Evolutionary conservation across 805 yeast species (phyloP).

Genomic region (Cyberlindnera misumaiensis): DNA sequence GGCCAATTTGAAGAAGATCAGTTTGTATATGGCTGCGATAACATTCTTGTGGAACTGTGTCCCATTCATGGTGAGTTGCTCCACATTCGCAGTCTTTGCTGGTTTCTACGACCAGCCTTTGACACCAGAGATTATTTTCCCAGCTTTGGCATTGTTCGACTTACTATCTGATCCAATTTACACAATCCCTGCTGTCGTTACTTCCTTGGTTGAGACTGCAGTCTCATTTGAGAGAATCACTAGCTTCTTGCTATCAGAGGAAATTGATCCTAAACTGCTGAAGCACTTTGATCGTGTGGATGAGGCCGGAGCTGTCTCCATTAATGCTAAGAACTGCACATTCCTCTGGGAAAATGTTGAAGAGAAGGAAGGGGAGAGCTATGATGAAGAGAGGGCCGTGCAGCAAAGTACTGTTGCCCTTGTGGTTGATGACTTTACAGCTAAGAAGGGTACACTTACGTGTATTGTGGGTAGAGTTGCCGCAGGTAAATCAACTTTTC

Average conservation of each 20-base stretch:
- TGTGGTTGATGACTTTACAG: slow-evolving; percentile 38
- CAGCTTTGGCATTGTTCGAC: slow-evolving; percentile 56
- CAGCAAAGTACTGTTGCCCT: slow-evolving; percentile 45
- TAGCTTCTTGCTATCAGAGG: slow-evolving; percentile 41
- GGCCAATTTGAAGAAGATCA: slow-evolving; percentile 41
- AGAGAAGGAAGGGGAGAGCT: slow-evolving; percentile 15
- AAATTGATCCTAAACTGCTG: slow-evolving; percentile 34
- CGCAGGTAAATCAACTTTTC: slow-evolving; percentile 52
- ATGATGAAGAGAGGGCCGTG: slow-evolving; percentile 37
- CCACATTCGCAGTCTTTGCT: slow-evolving; percentile 52
- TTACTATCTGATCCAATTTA: slow-evolving; percentile 52
- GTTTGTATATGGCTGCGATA: slow-evolving; percentile 38
- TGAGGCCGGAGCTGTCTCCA: slow-evolving; percentile 22
- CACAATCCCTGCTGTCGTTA: slow-evolving; percentile 51
- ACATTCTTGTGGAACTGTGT: slow-evolving; percentile 57
- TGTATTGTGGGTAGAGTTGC: slow-evolving; percentile 67
- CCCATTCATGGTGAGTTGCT: slow-evolving; percentile 58
- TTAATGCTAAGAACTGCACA: slow-evolving; percentile 41
- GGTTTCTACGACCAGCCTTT: slow-evolving; percentile 45
- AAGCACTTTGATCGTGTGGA: slow-evolving; percentile 20
- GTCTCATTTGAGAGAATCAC: slow-evolving; percentile 52
- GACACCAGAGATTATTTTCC: slow-evolving; percentile 64
- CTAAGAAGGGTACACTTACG: slow-evolving; percentile 45
- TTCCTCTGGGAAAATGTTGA: no score
- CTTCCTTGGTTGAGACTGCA: slow-evolving; percentile 49